Evolutionary conservation across 176 grass and related monocot genomes (phyloP), one percentile per base, ranked within the genome.

Genomic region (Oryza meridionalis): DNA sequence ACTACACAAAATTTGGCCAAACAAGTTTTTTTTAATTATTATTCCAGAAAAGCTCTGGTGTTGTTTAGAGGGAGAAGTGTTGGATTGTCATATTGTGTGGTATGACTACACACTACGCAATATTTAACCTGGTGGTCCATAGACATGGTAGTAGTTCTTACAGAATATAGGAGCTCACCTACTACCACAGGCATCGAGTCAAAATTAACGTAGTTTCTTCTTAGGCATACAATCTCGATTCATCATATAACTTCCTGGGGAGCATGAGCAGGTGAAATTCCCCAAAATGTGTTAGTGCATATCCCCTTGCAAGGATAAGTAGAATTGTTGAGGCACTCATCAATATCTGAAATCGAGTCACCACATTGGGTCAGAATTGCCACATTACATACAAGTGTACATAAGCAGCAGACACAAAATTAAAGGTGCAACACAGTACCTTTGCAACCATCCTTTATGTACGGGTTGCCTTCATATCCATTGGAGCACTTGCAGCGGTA

Each of bases 391-490:
- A 14, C 49, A 14, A 17, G 49, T 51, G 49, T 51, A 16, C 13
- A 51, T 15, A 15, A 17, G 14, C 15, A 51, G 14, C 49, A 16
- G 49, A 51, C 16, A 17, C 14, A 51, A 17, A 51, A 46, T 12
- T 12, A 43, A 49, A 49, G 46, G 46, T 49, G 46, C 46, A 49
- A 12, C 11, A 49, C 12, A 2, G 21, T 22, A 86, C 84, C 84
- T 80, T 26, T 49, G 59, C 85, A 87, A 22, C 85, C 85, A 58
- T 15, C 43, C 1, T 1, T 14, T 25, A 87, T 9, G 21, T 81
- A 81, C 1, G 85, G 77, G 31, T 81, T 81, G 31, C 78, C 85
- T 35, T 45, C 6, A 15, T 76, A 87, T 38, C 77, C 85, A 17
- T 0, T 0, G 24, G 53, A 43, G 70, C 85, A 87, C 2, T 65